Base-by-base conservation (phyloP, 768 basidiomycete genomes). In the Tulasnella sp. region DNA sequence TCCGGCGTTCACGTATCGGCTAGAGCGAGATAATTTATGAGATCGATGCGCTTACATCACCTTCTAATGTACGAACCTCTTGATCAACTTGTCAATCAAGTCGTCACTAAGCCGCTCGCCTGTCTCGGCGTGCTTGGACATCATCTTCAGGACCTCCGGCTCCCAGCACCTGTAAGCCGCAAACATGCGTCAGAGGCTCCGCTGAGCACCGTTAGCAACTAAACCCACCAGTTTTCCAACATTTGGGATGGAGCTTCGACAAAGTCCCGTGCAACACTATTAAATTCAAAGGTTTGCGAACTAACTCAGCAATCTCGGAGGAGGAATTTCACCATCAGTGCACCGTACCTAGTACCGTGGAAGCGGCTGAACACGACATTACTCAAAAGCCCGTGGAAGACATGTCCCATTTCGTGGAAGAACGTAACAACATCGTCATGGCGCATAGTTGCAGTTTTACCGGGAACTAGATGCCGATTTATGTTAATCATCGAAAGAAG, bases 161-260 rank as follows among this genome's bases (percentile, higher is more conserved):
- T 95, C 94, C 93, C 93, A 96, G 83, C 94, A 95, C 91, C 91
- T 90, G 41, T 42, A 24, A 42, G 42, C 37, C 72, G 28, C 18
- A 16, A 20, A 14, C 46, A 14, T 20, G 16, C 1, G 12, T 46
- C 46, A 46, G 46, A 46, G 1, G 18, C 12, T 73, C 75, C 5
- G 42, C 44, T 48, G 22, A 31, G 22, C 44, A 16, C 8, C 22
- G 22, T 76, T 48, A 60, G 60, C 12, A n/a, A 44, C 58, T 48
- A 28, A 12, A 79, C 86, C 24, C 72, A 92, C 95, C 95, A 96
- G 83, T 96, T 95, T 86, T 97, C 96, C 81, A 96, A 87, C 95
- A 96, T 96, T 86, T 97, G 95, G 24, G 93, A 93, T 0, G 95
- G 96, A 3, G 95, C 95, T 86, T 96, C 95, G 14, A 95, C 95